Conservation (phyloP, 306 rosid genomes). For the Pyrus communis region DNA sequence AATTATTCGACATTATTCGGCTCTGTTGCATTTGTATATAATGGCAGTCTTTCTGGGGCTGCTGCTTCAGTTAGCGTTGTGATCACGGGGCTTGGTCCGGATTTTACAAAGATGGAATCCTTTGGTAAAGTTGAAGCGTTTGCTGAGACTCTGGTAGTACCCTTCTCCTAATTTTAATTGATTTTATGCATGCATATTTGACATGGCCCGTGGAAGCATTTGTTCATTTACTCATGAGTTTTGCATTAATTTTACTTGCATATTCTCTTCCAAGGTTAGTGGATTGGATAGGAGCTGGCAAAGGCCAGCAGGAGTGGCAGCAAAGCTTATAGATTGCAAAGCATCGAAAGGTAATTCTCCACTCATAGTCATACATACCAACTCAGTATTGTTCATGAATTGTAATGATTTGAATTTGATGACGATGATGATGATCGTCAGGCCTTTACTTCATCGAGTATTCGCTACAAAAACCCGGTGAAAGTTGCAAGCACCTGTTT, state of each 20-base stretch:
- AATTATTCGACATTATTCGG: no score
- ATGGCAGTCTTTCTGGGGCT: background rate
- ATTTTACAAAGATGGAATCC: slow-evolving; percentile 88
- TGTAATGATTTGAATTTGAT: background rate
- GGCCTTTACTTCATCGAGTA: slow-evolving; percentile 82
- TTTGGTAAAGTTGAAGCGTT: slow-evolving; percentile 91
- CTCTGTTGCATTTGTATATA: background rate
- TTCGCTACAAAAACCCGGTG: slow-evolving; percentile 69
- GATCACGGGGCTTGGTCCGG: slow-evolving; percentile 85
- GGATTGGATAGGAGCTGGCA: slow-evolving; percentile 97
- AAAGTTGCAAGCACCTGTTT: slow-evolving; percentile 54
- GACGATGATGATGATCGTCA: slow-evolving; percentile 6
- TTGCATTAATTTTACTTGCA: background rate
- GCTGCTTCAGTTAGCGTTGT: slow-evolving; percentile 60
- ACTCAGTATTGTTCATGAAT: background rate
- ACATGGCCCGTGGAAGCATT: background rate
- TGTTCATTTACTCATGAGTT: background rate
- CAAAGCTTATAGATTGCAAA: slow-evolving; percentile 64
- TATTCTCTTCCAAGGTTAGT: slow-evolving; percentile 44
- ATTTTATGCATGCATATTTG: background rate
- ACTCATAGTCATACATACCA: background rate
- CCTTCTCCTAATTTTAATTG: background rate
- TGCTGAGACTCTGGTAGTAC: slow-evolving; percentile 78
- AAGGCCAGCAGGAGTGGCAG: slow-evolving; percentile 79
- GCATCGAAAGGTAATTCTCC: slow-evolving; percentile 47